Conservation (phyloP, 345 rosid genomes). For the Eutrema japonicum region DNA sequence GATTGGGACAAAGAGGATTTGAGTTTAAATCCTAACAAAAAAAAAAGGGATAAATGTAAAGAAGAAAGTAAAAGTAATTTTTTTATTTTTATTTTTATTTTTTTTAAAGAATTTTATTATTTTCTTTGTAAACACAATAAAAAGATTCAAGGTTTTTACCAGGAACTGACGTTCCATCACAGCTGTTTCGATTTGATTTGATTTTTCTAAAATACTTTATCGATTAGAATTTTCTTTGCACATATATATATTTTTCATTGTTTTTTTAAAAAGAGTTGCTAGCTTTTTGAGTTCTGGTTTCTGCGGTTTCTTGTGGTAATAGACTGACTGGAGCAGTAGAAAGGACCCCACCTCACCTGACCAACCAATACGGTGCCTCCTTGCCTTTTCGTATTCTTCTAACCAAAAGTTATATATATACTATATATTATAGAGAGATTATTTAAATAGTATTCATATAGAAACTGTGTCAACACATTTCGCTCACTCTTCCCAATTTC, state of each 20-base stretch:
- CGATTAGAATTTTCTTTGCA: not conserved
- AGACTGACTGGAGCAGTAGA: constrained; percentile 47
- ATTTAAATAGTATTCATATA: not conserved
- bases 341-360: constrained; percentile 42
- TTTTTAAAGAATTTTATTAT: no score
- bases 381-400: constrained; percentile 44
- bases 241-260: not conserved
- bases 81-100: no score
- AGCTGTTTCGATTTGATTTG: constrained; percentile 18
- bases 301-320: constrained; percentile 49
- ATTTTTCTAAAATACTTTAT: constrained; percentile 1
- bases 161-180: constrained; percentile 26
- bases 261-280: not conserved
- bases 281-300: constrained; percentile 38
- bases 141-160: constrained; percentile 8
- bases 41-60: not conserved
- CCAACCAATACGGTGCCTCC: constrained; percentile 38
- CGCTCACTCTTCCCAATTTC: constrained; percentile 35
- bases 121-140: constrained; percentile 12
- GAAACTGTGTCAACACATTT: constrained; percentile 27
- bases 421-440: not conserved
- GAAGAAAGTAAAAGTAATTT: not conserved
- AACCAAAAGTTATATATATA: constrained; percentile 14
- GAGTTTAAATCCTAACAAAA: no score
- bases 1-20: no score